Base-by-base conservation (phyloP, 345 rosid species). In the Jatropha curcas region DNA sequence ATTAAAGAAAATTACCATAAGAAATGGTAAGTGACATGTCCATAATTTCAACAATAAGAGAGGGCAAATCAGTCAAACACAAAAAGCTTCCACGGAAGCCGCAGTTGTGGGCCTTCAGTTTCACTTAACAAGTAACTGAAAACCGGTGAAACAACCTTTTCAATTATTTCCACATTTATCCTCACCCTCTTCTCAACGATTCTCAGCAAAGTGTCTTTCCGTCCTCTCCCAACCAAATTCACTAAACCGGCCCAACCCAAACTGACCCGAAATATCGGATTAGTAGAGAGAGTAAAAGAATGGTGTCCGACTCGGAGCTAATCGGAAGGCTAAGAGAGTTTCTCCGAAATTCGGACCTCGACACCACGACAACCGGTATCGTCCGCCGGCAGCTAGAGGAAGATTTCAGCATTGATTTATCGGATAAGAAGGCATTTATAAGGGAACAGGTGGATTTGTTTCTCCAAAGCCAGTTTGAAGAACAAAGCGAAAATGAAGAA, bases 221-320 rank as follows among this genome's bases (percentile, higher is more conserved):
- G 27, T 39, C 46, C 65, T 25, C 75, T 1, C 71, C 51, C 31
- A 43, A 45, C 5, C 13, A 67, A 61, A 25, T 17, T 39, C 34
- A 3, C 13, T 12, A n/a, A 60, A 34, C 50, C 72, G n/a, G 10
- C 4, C 64, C 65, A 22, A 19, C 56, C 50, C 50, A 45, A 45
- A 4, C 50, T 45, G 50, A 45, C 50, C 50, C 50, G 50, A 45
- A 45, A 28, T 59, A 70, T 65, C 19, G 71, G 59, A 34, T 30
- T 52, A 16, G 1, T 28, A 16, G n/a, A n/a, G n/a, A n/a, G n/a
- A n/a, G n/a, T n/a, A n/a, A n/a, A n/a, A n/a, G n/a, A n/a, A 86
- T 86, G 89, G 85, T 82, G 50, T 79, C 78, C 68, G 84, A 86
- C 69, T 82, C 84, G 64, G 83, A 82, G 72, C 82, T 84, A 25